These are phyloP conservation scores for Lipomyces anomalus DNA, from an alignment of 805 yeast genomes.

Conservation along the genomic window DNA sequence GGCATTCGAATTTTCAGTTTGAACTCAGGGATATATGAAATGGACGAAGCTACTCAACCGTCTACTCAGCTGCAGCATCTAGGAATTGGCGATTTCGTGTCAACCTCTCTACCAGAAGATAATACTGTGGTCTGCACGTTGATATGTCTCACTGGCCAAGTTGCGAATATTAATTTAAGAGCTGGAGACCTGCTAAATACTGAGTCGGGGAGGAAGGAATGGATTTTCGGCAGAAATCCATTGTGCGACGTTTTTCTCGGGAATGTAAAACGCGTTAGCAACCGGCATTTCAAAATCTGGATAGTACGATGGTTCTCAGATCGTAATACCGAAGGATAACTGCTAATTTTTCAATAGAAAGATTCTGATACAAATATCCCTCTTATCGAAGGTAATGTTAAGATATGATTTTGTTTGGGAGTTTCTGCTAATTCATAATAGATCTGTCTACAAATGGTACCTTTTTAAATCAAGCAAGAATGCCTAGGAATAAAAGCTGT, in stretches of 20 bases:
- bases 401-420: background rate
- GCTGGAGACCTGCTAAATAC: constrained; percentile 6
- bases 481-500: constrained; percentile 73
- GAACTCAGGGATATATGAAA: too few relatives aligned
- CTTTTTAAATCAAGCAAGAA: constrained; percentile 63
- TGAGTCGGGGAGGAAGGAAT: constrained; percentile 34
- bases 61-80: background rate
- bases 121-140: constrained; percentile 19
- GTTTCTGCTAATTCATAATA: constrained; percentile 58
- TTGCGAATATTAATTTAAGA: constrained; percentile 5
- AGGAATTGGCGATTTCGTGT: background rate
- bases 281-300: constrained; percentile 50
- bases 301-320: constrained; percentile 57
- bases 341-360: background rate
- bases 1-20: too few relatives aligned
- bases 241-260: constrained; percentile 60
- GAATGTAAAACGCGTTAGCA: constrained; percentile 62
- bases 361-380: background rate
- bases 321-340: too few relatives aligned
- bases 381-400: constrained; percentile 18
- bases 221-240: constrained; percentile 72
- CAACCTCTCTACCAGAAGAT: background rate
- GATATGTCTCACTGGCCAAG: constrained; percentile 15
- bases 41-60: background rate
- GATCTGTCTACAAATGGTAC: constrained; percentile 94